Percentiles rank a stretch among this genome's conserved stretches.
phyloP scores from a whole-genome alignment of 306 rosid genomes.

The Acacia confusa region DNA sequence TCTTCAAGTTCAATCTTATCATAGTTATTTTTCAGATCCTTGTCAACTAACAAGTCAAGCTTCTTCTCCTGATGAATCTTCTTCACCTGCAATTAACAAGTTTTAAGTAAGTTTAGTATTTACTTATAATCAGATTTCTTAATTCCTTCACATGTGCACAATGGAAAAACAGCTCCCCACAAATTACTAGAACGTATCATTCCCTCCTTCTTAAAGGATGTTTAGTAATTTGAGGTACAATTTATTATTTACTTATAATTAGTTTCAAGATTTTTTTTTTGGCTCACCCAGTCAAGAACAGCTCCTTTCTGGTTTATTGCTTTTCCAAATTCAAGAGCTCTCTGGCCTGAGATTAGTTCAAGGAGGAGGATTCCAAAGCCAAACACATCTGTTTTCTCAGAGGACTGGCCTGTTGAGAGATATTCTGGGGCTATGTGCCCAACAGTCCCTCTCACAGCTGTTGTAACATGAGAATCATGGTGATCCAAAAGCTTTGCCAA shows the following conservation, averaged over 20 bases:
- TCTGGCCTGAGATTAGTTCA: slow-evolving; percentile 89
- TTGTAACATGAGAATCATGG: slow-evolving; percentile 91
- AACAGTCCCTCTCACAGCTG: slow-evolving; percentile 96
- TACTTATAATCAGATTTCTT: background rate
- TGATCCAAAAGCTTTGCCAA: slow-evolving; percentile 93
- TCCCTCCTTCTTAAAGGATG: no score
- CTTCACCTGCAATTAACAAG: slow-evolving; percentile 63
- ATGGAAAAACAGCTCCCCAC: no score
- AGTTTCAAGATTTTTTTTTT: background rate
- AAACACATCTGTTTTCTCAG: slow-evolving; percentile 96
- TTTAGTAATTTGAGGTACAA: no score
- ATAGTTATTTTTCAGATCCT: slow-evolving; percentile 63
- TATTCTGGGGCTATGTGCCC: slow-evolving; percentile 99
- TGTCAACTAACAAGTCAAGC: slow-evolving; percentile 78
- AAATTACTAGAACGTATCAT: no score
- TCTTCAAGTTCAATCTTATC: slow-evolving; percentile 91
- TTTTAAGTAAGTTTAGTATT: background rate
- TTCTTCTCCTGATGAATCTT: slow-evolving; percentile 87
- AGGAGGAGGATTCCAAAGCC: slow-evolving; percentile 96
- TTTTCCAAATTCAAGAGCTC: slow-evolving; percentile 92
- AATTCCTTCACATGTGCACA: background rate
- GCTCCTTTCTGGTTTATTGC: slow-evolving; percentile 93
- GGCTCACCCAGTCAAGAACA: slow-evolving; percentile 93
- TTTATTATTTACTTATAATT: no score
- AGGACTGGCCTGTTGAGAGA: slow-evolving; percentile 97